phyloP scores from a whole-genome alignment of 2,329 filamentous ascomycete species.

The Sporothrix pallida region DNA sequence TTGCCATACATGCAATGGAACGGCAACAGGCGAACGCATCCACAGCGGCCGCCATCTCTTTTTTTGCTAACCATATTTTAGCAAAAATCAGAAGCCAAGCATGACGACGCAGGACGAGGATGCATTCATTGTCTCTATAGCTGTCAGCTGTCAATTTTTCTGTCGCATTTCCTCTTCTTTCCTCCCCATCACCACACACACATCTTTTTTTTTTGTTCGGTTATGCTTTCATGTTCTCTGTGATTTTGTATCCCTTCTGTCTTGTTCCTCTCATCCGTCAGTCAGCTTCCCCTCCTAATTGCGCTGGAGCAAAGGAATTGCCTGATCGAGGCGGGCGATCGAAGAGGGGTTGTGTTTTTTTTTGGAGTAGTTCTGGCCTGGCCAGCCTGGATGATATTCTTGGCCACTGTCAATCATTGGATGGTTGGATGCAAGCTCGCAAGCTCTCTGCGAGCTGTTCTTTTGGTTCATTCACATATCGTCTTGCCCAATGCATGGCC shows the following conservation, averaged over 20 bases:
- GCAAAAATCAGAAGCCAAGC: background rate
- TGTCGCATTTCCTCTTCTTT: background rate
- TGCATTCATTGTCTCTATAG: background rate
- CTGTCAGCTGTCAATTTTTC: conserved; percentile 6
- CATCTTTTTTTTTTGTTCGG: background rate
- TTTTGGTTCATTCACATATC: background rate
- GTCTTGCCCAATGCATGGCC: background rate
- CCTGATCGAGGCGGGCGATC: conserved; percentile 25
- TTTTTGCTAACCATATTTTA: background rate
- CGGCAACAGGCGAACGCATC: conserved; percentile 7
- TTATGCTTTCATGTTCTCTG: background rate
- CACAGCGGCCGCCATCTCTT: conserved; percentile 11
- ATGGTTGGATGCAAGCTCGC: background rate
- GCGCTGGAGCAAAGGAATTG: conserved; percentile 23
- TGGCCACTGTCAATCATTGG: background rate
- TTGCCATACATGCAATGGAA: conserved; percentile 19
- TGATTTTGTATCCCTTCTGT: background rate
- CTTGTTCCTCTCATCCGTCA: conserved; percentile 27
- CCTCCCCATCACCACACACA: background rate
- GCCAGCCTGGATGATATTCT: background rate
- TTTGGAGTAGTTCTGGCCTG: background rate
- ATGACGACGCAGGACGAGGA: background rate
- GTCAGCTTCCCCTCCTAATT: conserved; percentile 40
- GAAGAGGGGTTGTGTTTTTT: conserved; percentile 6
- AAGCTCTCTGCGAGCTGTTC: background rate